Conservation (phyloP, 1,139 yeast species). For the Yamadazyma diospyri region DNA sequence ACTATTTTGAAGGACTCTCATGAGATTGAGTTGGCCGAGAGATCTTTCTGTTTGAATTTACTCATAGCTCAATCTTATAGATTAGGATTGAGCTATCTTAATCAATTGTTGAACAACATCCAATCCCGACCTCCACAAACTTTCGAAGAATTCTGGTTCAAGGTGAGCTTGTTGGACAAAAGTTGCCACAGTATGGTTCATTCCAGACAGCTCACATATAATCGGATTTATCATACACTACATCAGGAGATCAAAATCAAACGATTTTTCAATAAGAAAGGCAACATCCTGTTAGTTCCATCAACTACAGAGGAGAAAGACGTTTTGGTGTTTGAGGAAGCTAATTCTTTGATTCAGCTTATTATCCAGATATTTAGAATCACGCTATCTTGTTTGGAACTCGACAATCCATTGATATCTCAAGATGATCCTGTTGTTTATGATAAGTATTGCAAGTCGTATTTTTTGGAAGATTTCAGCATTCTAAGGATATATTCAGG, state of each 20-base stretch:
- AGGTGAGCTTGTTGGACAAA: slow-evolving; percentile 22
- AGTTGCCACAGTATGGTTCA: slow-evolving; percentile 16
- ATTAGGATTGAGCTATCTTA: slow-evolving; percentile 14
- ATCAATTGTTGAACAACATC: slow-evolving; percentile 2
- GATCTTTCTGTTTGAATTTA: slow-evolving; percentile 10
- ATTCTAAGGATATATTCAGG: slow-evolving; percentile 26
- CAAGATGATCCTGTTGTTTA: slow-evolving; percentile 4
- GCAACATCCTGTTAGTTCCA: background rate
- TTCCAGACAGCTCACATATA: slow-evolving; percentile 13
- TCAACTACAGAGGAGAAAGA: slow-evolving; percentile 1
- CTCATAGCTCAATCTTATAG: slow-evolving; percentile 16
- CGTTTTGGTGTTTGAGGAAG: slow-evolving; percentile 5
- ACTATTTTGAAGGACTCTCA: background rate
- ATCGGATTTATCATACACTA: slow-evolving; percentile 10
- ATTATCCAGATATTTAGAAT: slow-evolving; percentile 7
- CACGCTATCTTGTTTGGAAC: slow-evolving; percentile 9
- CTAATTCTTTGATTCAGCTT: slow-evolving; percentile 7
- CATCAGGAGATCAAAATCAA: slow-evolving; percentile 9
- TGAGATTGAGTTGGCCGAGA: slow-evolving; percentile 1
- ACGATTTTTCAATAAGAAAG: slow-evolving; percentile 5
- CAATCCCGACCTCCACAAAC: background rate
- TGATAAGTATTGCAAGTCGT: slow-evolving; percentile 12
- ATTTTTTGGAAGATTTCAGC: slow-evolving; percentile 26
- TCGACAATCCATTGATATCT: slow-evolving; percentile 10
- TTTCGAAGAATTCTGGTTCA: slow-evolving; percentile 26